A percentile compares a stretch with the other conserved stretches of the same genome.
These are phyloP conservation scores for Phytopythium delawarense DNA, from an alignment of 352 stramenopile species.

Conservation along the genomic window DNA sequence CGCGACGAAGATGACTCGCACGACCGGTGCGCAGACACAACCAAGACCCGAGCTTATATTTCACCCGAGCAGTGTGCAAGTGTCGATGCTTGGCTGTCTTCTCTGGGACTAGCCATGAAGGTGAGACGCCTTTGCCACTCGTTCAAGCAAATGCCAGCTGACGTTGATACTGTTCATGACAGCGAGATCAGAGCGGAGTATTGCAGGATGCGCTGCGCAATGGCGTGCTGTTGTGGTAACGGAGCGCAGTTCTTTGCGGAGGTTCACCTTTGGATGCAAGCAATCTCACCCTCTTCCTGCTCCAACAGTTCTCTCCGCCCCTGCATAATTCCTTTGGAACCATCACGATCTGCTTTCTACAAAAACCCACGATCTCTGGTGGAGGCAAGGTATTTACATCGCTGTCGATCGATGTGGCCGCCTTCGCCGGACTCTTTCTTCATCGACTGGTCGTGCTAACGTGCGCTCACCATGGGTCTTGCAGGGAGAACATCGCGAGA, in stretches of 20 bases:
- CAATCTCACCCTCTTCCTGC: background rate
- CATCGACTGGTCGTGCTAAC: background rate
- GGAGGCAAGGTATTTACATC: conserved; percentile 16
- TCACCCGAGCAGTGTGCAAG: conserved; percentile 19
- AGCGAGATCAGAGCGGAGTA: conserved; percentile 15
- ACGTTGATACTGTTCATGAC: background rate
- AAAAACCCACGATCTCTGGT: conserved; percentile 17
- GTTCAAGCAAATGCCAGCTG: too few species aligned
- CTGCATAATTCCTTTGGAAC: background rate
- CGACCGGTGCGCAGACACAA: background rate
- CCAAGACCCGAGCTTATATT: background rate
- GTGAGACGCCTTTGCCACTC: conserved; percentile 1
- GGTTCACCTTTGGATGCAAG: background rate
- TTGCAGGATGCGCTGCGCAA: conserved; percentile 36
- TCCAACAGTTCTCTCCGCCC: background rate
- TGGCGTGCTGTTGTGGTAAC: conserved; percentile 33
- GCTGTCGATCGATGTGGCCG: background rate
- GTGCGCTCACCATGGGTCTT: background rate
- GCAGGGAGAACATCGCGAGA: conserved; percentile 30
- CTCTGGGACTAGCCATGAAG: conserved; percentile 14
- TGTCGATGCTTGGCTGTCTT: conserved; percentile 25
- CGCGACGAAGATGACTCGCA: too few species aligned
- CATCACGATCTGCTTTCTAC: conserved; percentile 12
- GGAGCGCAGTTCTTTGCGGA: background rate
- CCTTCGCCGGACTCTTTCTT: background rate